Percentiles rank a stretch among this genome's conserved stretches.
These are phyloP conservation scores for Diaporthe caulivora DNA, from an alignment of 2,329 filamentous ascomycete species.

Conservation along the genomic window DNA sequence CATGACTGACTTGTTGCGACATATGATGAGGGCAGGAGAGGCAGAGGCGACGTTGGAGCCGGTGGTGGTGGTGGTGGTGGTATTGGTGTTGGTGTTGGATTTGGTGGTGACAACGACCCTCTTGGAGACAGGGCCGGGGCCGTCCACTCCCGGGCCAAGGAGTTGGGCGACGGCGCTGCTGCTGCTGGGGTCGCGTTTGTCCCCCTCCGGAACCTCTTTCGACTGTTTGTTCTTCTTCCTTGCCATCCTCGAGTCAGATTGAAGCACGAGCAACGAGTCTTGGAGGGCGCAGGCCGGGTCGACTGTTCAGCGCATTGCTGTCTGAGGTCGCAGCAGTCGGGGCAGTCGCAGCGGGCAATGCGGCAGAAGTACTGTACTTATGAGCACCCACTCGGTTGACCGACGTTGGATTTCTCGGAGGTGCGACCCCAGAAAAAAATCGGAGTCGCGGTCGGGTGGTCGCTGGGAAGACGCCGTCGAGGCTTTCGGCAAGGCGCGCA, in stretches of 20 bases:
- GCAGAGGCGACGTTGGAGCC: not conserved
- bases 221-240: conserved; percentile 61
- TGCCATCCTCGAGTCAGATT: conserved; percentile 51
- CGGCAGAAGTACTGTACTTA: too few species aligned
- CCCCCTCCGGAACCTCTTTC: conserved; percentile 43
- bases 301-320: conserved; percentile 17
- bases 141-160: not conserved
- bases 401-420: conserved; percentile 14
- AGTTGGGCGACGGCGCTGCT: not conserved
- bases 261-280: not conserved
- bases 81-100: not conserved
- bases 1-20: conserved; percentile 75
- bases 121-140: not conserved
- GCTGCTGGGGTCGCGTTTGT: conserved; percentile 40
- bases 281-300: conserved; percentile 11
- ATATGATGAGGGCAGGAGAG: conserved; percentile 68
- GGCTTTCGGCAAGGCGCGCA: conserved; percentile 3
- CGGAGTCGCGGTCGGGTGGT: conserved; percentile 16
- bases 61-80: conserved; percentile 2
- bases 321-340: not conserved
- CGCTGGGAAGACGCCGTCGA: conserved; percentile 4
- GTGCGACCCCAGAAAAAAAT: conserved; percentile 4
- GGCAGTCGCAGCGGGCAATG: conserved; percentile 11
- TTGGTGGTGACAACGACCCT: not conserved
- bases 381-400: conserved; percentile 15